phyloP scores from a whole-genome alignment of 305 asterid genomes.

The Solanum chacoense region DNA sequence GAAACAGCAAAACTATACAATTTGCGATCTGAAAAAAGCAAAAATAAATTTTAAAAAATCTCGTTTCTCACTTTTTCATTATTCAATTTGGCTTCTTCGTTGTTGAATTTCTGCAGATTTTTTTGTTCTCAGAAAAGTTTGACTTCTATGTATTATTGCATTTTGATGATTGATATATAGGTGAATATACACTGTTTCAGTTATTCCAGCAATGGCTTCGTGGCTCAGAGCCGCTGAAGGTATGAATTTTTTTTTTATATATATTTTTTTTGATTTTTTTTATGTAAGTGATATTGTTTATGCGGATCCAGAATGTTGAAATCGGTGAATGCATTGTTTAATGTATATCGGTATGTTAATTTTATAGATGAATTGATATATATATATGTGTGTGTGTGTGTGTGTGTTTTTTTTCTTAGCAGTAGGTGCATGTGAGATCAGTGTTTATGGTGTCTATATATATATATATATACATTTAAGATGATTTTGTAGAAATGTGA shows the following conservation, averaged over 20 bases:
- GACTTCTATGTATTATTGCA: not conserved
- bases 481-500: not conserved
- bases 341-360: not conserved
- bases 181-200: not conserved
- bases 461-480: not conserved
- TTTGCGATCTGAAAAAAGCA: conserved; percentile 8
- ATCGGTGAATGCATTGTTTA: not conserved
- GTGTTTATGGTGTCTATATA: not conserved
- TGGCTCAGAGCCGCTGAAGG: conserved; percentile 99
- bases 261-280: not conserved
- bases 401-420: not conserved
- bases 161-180: conserved; percentile 13
- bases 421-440: not conserved
- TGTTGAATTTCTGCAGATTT: not conserved
- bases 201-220: conserved; percentile 48
- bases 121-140: not conserved
- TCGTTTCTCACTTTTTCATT: not conserved
- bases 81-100: not conserved
- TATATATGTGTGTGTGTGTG: not conserved
- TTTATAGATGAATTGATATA: not conserved
- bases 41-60: not conserved
- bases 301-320: not conserved
- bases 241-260: no score
- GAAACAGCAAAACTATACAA: not conserved
- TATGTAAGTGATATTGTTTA: not conserved